Percentiles rank a stretch among this genome's conserved stretches.
Conservation (phyloP, 768 basidiomycete genomes). For the Boletus sensibilis region DNA sequence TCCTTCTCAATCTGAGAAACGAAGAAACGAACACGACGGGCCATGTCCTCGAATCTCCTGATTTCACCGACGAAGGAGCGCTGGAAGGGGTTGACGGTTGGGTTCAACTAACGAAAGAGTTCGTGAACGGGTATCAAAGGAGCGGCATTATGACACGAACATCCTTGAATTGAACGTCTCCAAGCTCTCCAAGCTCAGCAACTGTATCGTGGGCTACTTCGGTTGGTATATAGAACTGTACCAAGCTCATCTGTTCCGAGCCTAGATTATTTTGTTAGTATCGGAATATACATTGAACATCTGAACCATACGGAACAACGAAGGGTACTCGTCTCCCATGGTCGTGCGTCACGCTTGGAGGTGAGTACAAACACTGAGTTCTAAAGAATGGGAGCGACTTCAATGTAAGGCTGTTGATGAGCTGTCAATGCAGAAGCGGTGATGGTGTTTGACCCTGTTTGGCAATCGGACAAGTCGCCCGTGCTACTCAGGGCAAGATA, state of each 20-base stretch:
- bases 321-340: constrained; percentile 83
- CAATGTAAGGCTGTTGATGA: background rate
- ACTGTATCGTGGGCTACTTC: constrained; percentile 98
- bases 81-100: constrained; percentile 94
- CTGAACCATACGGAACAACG: constrained; percentile 65
- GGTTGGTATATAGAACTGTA: constrained; percentile 94
- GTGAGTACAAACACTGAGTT: background rate
- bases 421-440: background rate
- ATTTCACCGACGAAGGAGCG: constrained; percentile 97
- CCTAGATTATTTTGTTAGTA: constrained; percentile 44
- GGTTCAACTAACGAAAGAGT: constrained; percentile 67
- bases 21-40: constrained; percentile 91
- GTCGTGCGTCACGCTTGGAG: background rate
- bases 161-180: constrained; percentile 97
- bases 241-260: constrained; percentile 97
- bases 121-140: constrained; percentile 2
- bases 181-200: constrained; percentile 91
- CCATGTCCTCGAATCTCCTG: constrained; percentile 93
- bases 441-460: constrained; percentile 26
- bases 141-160: constrained; percentile 46
- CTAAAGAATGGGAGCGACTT: background rate
- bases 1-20: constrained; percentile 81
- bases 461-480: background rate
- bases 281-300: background rate
- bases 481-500: background rate